Percentiles rank a stretch among this genome's conserved stretches.
Evolutionary conservation across 805 yeast genomes (phyloP).

Genomic region (Candida adriatica): DNA sequence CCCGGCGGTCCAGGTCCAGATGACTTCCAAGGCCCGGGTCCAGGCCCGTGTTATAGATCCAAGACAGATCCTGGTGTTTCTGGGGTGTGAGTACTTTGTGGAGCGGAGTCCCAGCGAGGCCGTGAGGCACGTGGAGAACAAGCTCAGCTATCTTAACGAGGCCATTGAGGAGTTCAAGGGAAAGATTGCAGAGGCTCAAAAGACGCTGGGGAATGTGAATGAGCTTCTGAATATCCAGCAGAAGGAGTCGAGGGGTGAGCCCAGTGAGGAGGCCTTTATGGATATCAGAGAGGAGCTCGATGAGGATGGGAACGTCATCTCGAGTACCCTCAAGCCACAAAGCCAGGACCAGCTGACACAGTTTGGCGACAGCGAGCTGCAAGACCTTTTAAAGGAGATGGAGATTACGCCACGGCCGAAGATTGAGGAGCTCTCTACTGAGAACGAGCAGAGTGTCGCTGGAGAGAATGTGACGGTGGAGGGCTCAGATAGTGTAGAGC

Average conservation of each 20-base stretch:
- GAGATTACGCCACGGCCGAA: conserved; percentile 12
- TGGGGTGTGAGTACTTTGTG: conserved; percentile 37
- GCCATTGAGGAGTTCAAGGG: conserved; percentile 34
- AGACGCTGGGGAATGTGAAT: conserved; percentile 25
- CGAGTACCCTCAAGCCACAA: conserved; percentile 36
- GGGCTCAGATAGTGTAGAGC: too few relatives aligned
- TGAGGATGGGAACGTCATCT: conserved; percentile 68
- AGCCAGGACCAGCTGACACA: conserved; percentile 19
- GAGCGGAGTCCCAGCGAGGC: conserved; percentile 29
- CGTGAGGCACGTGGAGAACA: conserved; percentile 20
- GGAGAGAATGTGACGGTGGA: too few relatives aligned
- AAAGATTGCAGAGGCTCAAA: conserved; percentile 34
- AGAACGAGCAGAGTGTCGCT: too few relatives aligned
- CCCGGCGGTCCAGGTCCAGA: conserved; percentile 12
- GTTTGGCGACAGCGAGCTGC: conserved; percentile 28
- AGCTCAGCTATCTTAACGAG: conserved; percentile 25
- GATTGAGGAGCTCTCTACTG: conserved; percentile 12
- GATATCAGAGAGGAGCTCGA: conserved; percentile 83
- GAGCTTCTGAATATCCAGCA: conserved; percentile 15
- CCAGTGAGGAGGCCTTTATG: conserved; percentile 47
- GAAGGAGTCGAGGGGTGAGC: conserved; percentile 8
- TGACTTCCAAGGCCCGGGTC: conserved; percentile 17
- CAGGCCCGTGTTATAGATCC: conserved; percentile 18
- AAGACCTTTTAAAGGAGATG: conserved; percentile 20
- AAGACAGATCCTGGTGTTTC: conserved; percentile 23